These are phyloP conservation scores for Rhypophila decipiens DNA, from an alignment of 495 filamentous ascomycete genomes.

Conservation along the genomic window DNA sequence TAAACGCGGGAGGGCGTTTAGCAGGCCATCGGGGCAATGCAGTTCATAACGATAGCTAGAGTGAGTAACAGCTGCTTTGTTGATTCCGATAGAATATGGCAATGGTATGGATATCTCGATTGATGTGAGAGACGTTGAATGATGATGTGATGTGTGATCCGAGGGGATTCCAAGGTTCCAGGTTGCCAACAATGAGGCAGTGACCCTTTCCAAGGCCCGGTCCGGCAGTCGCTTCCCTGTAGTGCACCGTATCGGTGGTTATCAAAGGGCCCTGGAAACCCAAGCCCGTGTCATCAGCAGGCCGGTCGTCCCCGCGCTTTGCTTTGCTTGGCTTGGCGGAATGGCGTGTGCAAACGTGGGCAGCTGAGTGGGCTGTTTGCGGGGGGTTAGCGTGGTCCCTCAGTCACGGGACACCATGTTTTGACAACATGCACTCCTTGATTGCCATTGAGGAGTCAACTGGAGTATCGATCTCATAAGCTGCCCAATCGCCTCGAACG, in stretches of 20 bases:
- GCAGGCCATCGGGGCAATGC: conserved; percentile 8
- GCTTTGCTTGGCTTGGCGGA: neutral
- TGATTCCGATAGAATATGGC: neutral
- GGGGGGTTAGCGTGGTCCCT: neutral
- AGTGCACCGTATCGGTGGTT: neutral
- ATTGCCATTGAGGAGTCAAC: neutral
- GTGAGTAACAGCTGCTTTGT: neutral
- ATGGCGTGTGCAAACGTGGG: too few relatives aligned
- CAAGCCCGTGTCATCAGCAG: neutral
- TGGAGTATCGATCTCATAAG: conserved; percentile 2
- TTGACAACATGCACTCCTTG: neutral
- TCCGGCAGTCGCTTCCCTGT: neutral
- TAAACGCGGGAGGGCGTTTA: conserved; percentile 15
- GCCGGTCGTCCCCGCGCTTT: neutral
- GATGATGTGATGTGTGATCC: neutral
- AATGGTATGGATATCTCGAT: neutral
- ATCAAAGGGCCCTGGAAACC: neutral
- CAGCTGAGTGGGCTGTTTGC: neutral
- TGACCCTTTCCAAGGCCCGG: neutral
- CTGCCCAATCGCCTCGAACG: conserved; percentile 25
- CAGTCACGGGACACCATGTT: neutral
- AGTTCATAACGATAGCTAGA: conserved; percentile 7
- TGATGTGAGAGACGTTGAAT: neutral
- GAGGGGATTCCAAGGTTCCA: too few relatives aligned
- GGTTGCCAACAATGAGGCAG: too few relatives aligned